Evolutionary conservation across 768 basidiomycete species (phyloP).

Genomic region (Boletus reticuloceps): DNA sequence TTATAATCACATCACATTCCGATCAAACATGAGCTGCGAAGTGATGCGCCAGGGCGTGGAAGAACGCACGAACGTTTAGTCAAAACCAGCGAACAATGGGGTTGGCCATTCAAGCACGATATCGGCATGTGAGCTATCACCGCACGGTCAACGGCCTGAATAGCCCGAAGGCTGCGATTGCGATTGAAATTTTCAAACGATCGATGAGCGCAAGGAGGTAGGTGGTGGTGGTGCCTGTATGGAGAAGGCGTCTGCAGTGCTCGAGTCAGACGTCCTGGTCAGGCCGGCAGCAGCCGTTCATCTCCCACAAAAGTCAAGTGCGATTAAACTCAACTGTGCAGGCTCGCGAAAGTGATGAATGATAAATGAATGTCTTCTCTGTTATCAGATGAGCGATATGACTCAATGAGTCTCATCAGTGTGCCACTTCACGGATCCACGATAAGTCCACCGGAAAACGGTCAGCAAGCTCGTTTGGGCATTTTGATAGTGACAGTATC

Average conservation of each 20-base stretch:
- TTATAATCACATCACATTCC: conserved; percentile 15
- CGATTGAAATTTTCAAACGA: background rate
- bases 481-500: conserved; percentile 4
- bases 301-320: background rate
- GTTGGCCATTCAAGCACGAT: background rate
- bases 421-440: background rate
- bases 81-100: conserved; percentile 24
- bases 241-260: background rate
- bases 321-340: conserved; percentile 12
- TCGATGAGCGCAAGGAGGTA: conserved; percentile 1
- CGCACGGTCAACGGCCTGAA: conserved; percentile 1
- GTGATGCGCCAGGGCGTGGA: conserved; percentile 2
- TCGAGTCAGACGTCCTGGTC: no score
- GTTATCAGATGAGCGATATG: conserved; percentile 12
- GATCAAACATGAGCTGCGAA: background rate
- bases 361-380: conserved; percentile 15
- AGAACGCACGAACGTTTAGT: conserved; percentile 1
- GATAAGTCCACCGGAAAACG: background rate
- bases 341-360: background rate
- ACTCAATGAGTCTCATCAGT: conserved; percentile 12
- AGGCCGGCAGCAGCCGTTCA: conserved; percentile 7
- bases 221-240: background rate
- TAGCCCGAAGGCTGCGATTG: background rate
- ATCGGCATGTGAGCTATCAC: conserved; percentile 15
- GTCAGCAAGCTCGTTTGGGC: background rate